Percentiles rank a stretch among this genome's conserved stretches.
phyloP scores from a whole-genome alignment of 495 filamentous ascomycete genomes.

The Podospora pseudoanserina region DNA sequence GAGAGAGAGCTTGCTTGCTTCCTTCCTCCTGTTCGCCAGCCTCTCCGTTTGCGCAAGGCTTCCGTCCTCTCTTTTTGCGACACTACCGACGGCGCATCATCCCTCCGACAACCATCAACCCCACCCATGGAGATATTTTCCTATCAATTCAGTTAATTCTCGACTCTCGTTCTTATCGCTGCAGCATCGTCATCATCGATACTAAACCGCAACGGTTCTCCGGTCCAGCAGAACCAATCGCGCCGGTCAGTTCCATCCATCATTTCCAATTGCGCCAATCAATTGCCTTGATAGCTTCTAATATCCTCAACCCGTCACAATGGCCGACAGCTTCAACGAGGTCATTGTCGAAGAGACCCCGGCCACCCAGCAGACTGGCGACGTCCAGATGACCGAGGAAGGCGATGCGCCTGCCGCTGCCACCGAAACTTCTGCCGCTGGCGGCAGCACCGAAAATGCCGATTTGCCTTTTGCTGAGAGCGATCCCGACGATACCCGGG shows the following conservation, averaged over 20 bases:
- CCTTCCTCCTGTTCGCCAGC: not conserved
- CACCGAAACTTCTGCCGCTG: constrained; percentile 1
- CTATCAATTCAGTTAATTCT: not conserved
- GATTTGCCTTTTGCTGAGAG: constrained; percentile 45
- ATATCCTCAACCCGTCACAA: constrained; percentile 14
- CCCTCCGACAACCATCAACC: constrained; percentile 3
- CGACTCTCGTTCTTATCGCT: not conserved
- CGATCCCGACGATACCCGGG: constrained; percentile 31
- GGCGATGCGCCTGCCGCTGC: constrained; percentile 25
- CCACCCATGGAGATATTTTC: not conserved
- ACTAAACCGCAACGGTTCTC: not conserved
- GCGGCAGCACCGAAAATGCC: constrained; percentile 14
- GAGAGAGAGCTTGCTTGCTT: not conserved
- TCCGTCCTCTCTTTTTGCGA: not conserved
- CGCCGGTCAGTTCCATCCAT: not conserved
- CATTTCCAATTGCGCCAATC: not conserved
- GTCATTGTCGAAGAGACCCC: constrained; percentile 36
- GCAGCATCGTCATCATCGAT: not conserved
- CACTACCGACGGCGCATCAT: not conserved
- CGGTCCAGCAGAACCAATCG: not conserved
- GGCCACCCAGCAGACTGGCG: constrained; percentile 30
- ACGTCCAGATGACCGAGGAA: constrained; percentile 50
- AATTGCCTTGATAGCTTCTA: not conserved
- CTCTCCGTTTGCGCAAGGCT: not conserved
- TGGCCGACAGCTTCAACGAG: constrained; percentile 43